phyloP scores from a whole-genome alignment of 768 basidiomycete genomes.

The Kwoniella newhampshirensis region DNA sequence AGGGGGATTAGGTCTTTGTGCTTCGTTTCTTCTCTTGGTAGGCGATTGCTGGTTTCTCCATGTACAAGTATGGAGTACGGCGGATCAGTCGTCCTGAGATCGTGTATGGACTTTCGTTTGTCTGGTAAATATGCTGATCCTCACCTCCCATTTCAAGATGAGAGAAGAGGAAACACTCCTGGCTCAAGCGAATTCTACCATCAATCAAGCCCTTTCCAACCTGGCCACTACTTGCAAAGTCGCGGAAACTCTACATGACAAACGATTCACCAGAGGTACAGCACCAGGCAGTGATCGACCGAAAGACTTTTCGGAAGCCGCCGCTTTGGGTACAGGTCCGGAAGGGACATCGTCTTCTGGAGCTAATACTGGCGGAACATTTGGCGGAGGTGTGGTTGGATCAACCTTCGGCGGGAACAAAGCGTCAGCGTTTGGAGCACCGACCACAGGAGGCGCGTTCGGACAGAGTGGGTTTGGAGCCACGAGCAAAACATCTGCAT shows the following conservation, averaged over 20 bases:
- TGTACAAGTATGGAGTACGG: no score
- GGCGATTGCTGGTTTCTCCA: no score
- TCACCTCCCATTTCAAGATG: slow-evolving; percentile 14
- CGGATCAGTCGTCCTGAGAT: no score
- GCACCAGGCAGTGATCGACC: slow-evolving; percentile 23
- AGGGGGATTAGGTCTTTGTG: no score
- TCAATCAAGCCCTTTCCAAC: slow-evolving; percentile 30
- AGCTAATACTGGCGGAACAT: not conserved
- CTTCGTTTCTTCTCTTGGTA: no score
- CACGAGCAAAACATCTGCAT: slow-evolving; percentile 20
- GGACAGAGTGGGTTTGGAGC: slow-evolving; percentile 28
- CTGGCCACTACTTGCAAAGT: slow-evolving; percentile 24
- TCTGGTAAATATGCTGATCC: no score
- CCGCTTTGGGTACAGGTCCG: slow-evolving; percentile 15
- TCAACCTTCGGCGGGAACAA: not conserved
- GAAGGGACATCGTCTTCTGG: slow-evolving; percentile 11
- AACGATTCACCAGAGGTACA: slow-evolving; percentile 21
- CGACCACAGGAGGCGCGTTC: slow-evolving; percentile 17
- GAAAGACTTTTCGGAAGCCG: slow-evolving; percentile 29
- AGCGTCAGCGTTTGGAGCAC: slow-evolving; percentile 14
- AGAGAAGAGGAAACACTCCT: slow-evolving; percentile 31
- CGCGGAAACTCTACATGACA: slow-evolving; percentile 43
- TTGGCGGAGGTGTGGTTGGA: not conserved
- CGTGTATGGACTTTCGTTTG: no score
- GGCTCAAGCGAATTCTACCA: slow-evolving; percentile 23